phyloP scores from a whole-genome alignment of 805 yeast species.

The Wickerhamiella lipophila region DNA sequence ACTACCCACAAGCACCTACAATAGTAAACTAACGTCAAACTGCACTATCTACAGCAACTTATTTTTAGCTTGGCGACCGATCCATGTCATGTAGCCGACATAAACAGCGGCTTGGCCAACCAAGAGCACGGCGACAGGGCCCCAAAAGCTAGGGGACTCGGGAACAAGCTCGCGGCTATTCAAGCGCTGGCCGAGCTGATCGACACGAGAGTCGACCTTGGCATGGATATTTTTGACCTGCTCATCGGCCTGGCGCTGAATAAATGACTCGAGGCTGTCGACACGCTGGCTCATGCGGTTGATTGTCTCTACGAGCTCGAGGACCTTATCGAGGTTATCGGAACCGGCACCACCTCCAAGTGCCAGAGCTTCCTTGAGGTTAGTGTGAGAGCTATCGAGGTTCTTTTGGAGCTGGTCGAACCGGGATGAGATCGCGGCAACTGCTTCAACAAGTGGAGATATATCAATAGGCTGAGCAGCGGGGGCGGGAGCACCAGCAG shows the following conservation, averaged over 20 bases:
- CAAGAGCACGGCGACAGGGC: slow-evolving; percentile 7
- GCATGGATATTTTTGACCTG: neutral
- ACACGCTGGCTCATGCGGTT: slow-evolving; percentile 6
- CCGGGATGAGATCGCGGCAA: neutral
- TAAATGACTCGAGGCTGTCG: neutral
- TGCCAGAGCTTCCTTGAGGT: slow-evolving; percentile 2
- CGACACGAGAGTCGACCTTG: slow-evolving; percentile 3
- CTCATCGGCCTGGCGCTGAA: slow-evolving; percentile 1
- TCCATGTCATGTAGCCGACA: slow-evolving; percentile 9
- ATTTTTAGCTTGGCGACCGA: slow-evolving; percentile 11
- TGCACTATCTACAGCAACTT: slow-evolving; percentile 11
- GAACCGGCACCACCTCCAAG: slow-evolving; percentile 3
- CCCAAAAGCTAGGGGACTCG: slow-evolving; percentile 3
- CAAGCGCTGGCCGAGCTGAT: neutral
- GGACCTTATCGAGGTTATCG: neutral
- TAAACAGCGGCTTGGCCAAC: slow-evolving; percentile 11
- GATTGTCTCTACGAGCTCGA: slow-evolving; percentile 6
- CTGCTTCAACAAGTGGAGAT: neutral
- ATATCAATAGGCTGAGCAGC: neutral
- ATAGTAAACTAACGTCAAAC: neutral
- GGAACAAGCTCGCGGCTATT: neutral
- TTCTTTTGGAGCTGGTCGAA: neutral
- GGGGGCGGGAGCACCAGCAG: neutral
- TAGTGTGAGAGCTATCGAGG: neutral
- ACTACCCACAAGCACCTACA: too few species aligned